Conservation (phyloP, 2,329 filamentous ascomycete genomes). For the Plectosphaerella plurivora region DNA sequence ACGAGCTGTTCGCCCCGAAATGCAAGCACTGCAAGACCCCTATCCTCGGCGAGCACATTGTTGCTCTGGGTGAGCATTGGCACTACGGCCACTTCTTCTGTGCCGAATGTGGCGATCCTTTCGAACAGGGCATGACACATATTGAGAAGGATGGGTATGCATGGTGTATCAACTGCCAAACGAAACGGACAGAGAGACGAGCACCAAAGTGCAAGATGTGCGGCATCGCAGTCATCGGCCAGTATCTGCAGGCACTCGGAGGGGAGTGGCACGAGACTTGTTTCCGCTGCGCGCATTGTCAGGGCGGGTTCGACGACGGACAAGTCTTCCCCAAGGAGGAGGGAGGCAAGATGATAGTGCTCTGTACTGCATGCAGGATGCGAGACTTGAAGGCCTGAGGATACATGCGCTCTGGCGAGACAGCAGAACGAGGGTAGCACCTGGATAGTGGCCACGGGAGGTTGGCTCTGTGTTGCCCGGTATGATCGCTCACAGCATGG, state of each 20-base stretch:
- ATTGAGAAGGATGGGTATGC: constrained; percentile 97
- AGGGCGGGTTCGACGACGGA: constrained; percentile 58
- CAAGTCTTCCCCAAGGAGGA: constrained; percentile 57
- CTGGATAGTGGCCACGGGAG: no score
- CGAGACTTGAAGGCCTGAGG: constrained; percentile 52
- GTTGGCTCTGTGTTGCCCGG: no score
- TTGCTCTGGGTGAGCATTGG: constrained; percentile 93
- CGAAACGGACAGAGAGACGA: constrained; percentile 81
- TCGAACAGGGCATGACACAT: constrained; percentile 65
- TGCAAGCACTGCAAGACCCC: constrained; percentile 97
- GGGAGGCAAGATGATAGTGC: constrained; percentile 44
- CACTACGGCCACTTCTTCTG: constrained; percentile 99
- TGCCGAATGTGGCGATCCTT: constrained; percentile 95
- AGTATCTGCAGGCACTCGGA: constrained; percentile 84
- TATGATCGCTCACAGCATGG: no score
- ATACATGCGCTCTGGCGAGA: no score
- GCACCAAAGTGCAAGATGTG: constrained; percentile 87
- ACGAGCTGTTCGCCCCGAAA: constrained; percentile 85
- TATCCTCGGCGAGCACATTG: constrained; percentile 90
- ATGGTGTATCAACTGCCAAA: constrained; percentile 93
- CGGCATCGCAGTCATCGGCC: constrained; percentile 76
- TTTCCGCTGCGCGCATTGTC: constrained; percentile 71
- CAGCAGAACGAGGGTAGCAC: no score
- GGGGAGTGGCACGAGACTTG: constrained; percentile 92
- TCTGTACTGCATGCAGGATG: constrained; percentile 59